A percentile compares a stretch with the other conserved stretches of the same genome.
Evolutionary conservation across 148 eudicot genomes (phyloP).

Genomic region (Spergularia bocconei): DNA sequence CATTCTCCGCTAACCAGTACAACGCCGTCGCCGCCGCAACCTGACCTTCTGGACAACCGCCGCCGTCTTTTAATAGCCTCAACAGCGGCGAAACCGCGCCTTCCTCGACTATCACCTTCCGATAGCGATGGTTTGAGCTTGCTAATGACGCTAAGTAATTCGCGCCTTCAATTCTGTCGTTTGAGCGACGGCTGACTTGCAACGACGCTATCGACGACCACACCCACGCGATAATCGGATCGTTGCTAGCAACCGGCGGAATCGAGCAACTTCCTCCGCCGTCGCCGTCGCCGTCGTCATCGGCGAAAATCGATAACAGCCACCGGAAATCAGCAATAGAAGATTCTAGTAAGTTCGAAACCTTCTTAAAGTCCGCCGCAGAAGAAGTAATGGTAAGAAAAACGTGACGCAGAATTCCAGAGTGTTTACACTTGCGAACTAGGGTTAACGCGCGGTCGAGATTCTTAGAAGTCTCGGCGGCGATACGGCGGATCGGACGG

Average conservation of each 20-base stretch:
- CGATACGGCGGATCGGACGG: conserved; percentile 68
- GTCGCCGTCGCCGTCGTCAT: conserved; percentile 38
- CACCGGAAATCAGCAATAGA: conserved; percentile 61
- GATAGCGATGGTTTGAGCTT: conserved; percentile 42
- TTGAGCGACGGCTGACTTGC: conserved; percentile 45
- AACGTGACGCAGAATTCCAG: conserved; percentile 52
- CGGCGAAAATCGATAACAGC: conserved; percentile 43
- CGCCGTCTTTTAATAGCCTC: conserved; percentile 58
- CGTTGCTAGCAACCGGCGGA: conserved; percentile 63
- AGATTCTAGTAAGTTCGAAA: conserved; percentile 44
- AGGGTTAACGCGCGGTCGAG: conserved; percentile 58
- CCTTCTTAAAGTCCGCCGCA: conserved; percentile 67
- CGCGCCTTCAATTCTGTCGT: conserved; percentile 53
- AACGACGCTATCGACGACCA: conserved; percentile 71
- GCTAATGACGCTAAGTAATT: conserved; percentile 48
- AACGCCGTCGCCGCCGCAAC: conserved; percentile 60
- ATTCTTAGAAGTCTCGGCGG: conserved; percentile 45
- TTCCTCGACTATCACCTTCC: conserved; percentile 69
- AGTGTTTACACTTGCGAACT: conserved; percentile 54
- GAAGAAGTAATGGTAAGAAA: conserved; percentile 53
- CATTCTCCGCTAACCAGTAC: conserved; percentile 42
- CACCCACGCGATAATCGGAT: conserved; percentile 70
- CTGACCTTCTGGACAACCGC: conserved; percentile 56
- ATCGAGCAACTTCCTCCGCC: conserved; percentile 36
- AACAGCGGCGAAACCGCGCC: conserved; percentile 59